phyloP scores from a whole-genome alignment of 139 green algal species.

The Microglena sp. region DNA sequence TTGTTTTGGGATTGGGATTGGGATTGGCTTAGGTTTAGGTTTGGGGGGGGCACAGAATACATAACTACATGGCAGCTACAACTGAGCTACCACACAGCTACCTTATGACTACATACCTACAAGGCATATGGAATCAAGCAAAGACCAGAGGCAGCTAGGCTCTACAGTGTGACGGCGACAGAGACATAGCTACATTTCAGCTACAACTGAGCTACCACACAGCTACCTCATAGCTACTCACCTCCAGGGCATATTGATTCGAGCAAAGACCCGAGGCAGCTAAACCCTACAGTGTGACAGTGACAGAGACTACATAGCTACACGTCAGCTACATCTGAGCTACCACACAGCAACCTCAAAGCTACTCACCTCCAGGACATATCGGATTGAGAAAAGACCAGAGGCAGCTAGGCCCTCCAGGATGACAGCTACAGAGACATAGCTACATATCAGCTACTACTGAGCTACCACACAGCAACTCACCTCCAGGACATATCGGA shows the following conservation, averaged over 20 bases:
- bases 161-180: neutral
- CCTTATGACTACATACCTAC: too few relatives aligned
- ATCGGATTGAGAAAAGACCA: conserved; percentile 87
- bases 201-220: neutral
- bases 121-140: neutral
- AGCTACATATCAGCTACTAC: neutral
- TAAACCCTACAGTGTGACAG: conserved; percentile 89
- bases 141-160: neutral
- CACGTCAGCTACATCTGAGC: too few relatives aligned
- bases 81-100: neutral
- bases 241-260: conserved; percentile 85
- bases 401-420: conserved; percentile 89
- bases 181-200: neutral
- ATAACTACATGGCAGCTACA: too few relatives aligned
- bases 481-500: neutral
- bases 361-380: conserved; percentile 66
- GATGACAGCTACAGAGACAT: neutral
- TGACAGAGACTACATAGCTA: too few relatives aligned
- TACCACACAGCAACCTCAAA: neutral
- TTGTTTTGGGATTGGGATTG: neutral
- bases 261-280: conserved; percentile 85
- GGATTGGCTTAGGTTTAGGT: too few relatives aligned
- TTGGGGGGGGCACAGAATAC: too few relatives aligned
- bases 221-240: conserved; percentile 18
- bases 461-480: neutral